Base-by-base conservation (phyloP, 2,329 filamentous ascomycete species). In the Sarocladiaceae sp. region DNA sequence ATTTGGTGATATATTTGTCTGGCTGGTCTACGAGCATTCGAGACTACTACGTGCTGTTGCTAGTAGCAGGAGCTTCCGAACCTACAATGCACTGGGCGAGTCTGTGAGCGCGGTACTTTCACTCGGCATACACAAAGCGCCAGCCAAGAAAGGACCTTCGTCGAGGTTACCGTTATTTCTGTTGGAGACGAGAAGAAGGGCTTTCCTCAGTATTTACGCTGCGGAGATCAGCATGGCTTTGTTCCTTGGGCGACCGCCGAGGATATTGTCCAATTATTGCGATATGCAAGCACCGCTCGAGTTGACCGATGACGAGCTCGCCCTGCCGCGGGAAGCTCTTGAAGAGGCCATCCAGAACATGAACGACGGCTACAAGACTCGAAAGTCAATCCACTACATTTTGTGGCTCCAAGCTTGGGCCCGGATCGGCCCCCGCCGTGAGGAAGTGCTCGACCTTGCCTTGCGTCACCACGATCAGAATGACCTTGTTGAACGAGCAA, bases 391-490 rank as follows among this genome's bases (percentile, higher is more conserved):
- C 7, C 18, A 42, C 10, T 23, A 42, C n/a, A 42, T 42, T n/a
- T n/a, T 42, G 4, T 22, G 37, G 37, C 37, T 42, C 12, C 17
- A 25, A 23, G 37, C 37, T 4, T 42, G 37, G 37, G 22, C 37
- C 5, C 37, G 37, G 6, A 42, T 42, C 20, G 37, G 37, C 10
- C 37, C 37, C 23, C 37, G 20, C n/a, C 37, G 37, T 39, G 56
- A 60, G 7, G 63, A 70, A 28, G 68, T 71, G 0, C 57, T 73
- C 2, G 56, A 65, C 1, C 60, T 67, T 29, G 64, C 67, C 5
- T 60, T 71, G 2, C 64, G 37, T 7, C n/a, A 23, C n/a, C 37
- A 42, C 18, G 37, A 42, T n/a, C n/a, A 20, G 23, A 20, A 20
- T 8, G 20, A 22, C 20, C 5, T 42, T n/a, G 22, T 42, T 20